phyloP scores from a whole-genome alignment of 306 rosid genomes.

The Ormosia emarginata region DNA sequence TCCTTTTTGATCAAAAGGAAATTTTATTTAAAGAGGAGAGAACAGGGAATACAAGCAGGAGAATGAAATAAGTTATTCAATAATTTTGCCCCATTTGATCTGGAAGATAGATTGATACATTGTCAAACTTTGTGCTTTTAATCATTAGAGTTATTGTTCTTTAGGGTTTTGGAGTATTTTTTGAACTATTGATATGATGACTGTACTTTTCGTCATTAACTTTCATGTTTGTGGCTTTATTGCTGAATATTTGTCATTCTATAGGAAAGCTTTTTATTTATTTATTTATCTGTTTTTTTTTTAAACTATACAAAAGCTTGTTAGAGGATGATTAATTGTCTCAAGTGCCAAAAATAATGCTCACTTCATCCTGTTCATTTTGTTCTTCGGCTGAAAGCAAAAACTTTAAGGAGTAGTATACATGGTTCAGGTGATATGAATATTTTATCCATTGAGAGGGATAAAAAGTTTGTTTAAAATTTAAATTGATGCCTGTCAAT shows the following conservation, averaged over 20 bases:
- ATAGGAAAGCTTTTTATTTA: not conserved
- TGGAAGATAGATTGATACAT: not conserved
- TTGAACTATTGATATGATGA: not conserved
- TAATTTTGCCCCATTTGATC: not conserved
- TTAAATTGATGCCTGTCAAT: not conserved
- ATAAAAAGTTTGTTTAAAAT: not conserved
- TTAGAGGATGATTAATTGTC: not conserved
- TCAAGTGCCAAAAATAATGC: not conserved
- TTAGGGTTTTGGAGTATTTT: not conserved
- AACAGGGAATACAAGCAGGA: not conserved
- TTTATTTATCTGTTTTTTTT: not conserved
- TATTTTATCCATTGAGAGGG: not conserved
- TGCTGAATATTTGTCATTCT: slow-evolving; percentile 3
- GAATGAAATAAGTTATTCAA: not conserved
- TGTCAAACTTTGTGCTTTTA: not conserved
- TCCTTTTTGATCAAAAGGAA: not conserved
- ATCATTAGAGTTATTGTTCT: not conserved
- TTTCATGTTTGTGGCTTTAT: not conserved
- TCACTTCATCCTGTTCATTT: not conserved
- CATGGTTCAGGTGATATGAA: not conserved
- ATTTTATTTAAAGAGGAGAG: not conserved
- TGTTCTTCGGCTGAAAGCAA: not conserved
- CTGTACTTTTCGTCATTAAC: not conserved
- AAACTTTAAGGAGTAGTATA: not conserved
- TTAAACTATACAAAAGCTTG: not conserved